Evolutionary conservation across 768 basidiomycete species (phyloP), one percentile per base, ranked within the genome.

Genomic region (Pleurotus sapidus): DNA sequence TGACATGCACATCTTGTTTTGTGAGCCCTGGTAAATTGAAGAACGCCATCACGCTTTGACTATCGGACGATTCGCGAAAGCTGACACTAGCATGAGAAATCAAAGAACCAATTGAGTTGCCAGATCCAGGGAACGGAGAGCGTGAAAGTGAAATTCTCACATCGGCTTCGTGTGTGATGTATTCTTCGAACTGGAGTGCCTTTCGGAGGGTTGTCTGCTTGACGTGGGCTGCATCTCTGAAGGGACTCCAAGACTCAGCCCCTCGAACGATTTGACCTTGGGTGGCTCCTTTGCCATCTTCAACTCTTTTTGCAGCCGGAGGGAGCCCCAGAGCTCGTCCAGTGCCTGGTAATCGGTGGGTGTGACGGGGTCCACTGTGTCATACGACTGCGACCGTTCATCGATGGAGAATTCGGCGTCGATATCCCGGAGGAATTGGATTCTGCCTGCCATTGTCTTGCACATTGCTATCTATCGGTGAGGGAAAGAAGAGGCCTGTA

Each of bases 1-100:
- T 89, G 64, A 91, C 84, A 61, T 91, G 88, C 56, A 89, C 81
- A 59, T 91, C 84, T 57, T 89, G 80, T 67, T 89, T 91, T 64
- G 76, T 77, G 43, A 91, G 81, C 25, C 87, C 86, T 2, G 79
- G 78, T 63, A 91, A 72, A 58, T 89, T 86, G 66, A 90, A 89
- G 49, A 81, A 88, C 20, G 86, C 87, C 25, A 49, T 50, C 25
- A 40, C 45, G 65, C 85, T 83, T 64, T 80, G 81, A 50, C 88
- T 87, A 60, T 88, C 89, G 54, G 77, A 76, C 20, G 88, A 87
- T 73, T 89, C 87, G 62, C 82, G 84, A 67, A 88, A 83, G 61
- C 80, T 83, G 60, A 86, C 84, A 64, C 88, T 89, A 62, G 53
- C 46, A 45, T 50, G 39, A 62, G 37, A 59, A 45, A 65, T 64